Conservation (phyloP, 2,329 filamentous ascomycete genomes). For the Sporothrix inflata region DNA sequence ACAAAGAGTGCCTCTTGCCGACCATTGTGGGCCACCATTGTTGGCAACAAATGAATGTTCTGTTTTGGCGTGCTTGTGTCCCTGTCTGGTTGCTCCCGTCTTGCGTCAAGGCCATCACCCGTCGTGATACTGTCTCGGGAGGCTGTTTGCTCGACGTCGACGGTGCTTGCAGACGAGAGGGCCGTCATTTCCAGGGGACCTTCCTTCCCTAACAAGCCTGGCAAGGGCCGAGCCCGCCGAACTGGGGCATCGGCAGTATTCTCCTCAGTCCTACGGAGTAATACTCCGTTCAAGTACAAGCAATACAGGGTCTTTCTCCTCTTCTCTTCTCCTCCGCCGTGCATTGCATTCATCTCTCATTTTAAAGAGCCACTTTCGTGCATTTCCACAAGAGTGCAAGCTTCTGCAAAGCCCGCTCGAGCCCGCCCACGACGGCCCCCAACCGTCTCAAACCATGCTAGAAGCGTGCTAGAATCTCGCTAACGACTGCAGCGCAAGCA, state of each 20-base stretch:
- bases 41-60: neutral
- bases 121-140: neutral
- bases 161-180: neutral
- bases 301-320: neutral
- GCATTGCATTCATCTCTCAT: neutral
- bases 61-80: neutral
- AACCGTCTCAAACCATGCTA: neutral
- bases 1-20: too few relatives aligned
- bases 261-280: too few relatives aligned
- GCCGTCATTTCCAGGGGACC: neutral
- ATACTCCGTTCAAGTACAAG: too few relatives aligned
- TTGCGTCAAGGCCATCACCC: neutral
- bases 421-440: neutral
- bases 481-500: neutral
- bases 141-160: neutral
- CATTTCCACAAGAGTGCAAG: neutral
- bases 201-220: neutral
- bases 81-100: neutral
- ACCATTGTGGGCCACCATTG: neutral
- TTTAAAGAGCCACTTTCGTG: neutral
- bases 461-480: slow-evolving; percentile 4
- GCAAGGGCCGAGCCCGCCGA: too few relatives aligned
- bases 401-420: neutral
- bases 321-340: neutral
- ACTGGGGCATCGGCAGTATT: too few relatives aligned